Evolutionary conservation across 345 rosid species (phyloP).

Genomic region (Brassica incana): DNA sequence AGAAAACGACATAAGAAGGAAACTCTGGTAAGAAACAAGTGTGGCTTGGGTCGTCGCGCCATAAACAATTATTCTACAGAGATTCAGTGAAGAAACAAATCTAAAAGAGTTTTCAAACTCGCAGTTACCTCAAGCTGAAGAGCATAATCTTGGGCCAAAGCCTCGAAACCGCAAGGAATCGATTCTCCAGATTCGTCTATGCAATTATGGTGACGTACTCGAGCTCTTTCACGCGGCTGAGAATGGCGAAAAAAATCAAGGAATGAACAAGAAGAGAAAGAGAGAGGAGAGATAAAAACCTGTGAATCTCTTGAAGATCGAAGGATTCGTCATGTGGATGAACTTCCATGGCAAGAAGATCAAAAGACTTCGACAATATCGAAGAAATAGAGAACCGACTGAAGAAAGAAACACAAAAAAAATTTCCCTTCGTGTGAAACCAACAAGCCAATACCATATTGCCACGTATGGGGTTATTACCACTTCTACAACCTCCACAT

Average conservation of each 20-base stretch:
- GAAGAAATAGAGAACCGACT: no score
- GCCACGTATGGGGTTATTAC: no score
- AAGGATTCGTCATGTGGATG: constrained; percentile 1
- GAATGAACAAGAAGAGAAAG: neutral
- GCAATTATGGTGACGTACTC: constrained; percentile 41
- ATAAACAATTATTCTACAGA: neutral
- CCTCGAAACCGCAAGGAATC: constrained; percentile 42
- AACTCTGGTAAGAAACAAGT: constrained; percentile 32
- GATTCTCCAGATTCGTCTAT: constrained; percentile 32
- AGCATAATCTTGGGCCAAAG: constrained; percentile 47
- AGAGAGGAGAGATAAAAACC: constrained; percentile 4
- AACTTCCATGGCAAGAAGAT: constrained; percentile 25
- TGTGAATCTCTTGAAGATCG: constrained; percentile 27
- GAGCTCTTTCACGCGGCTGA: constrained; percentile 63
- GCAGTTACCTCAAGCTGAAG: constrained; percentile 57
- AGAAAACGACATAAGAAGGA: constrained; percentile 36
- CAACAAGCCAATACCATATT: no score
- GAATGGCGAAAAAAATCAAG: constrained; percentile 14
- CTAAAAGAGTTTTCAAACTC: neutral
- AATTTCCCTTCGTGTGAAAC: no score
- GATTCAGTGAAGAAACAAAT: no score
- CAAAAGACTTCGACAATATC: no score
- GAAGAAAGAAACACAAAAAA: no score
- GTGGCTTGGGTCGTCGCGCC: constrained; percentile 41
- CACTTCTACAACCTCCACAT: no score